Base-by-base conservation (phyloP, 805 yeast genomes). In the Ogataea angusta region DNA sequence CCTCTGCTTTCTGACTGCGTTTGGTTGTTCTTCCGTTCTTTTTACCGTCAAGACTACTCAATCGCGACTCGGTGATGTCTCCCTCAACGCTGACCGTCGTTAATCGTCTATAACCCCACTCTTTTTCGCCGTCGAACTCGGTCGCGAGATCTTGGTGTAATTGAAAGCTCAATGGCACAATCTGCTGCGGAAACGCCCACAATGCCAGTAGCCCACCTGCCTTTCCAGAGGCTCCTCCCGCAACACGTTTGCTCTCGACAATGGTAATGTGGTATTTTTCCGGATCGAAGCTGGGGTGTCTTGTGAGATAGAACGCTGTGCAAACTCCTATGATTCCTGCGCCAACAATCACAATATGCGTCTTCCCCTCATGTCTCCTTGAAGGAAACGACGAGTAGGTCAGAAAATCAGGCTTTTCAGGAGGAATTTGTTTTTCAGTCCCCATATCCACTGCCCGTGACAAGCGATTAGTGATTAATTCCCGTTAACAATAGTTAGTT, bases 241-340 rank as follows among this genome's bases (percentile, higher is more conserved):
- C 99, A 5, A 95, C 95, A 54, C 95, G 72, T 47, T 86, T 87
- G 38, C 91, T 80, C 62, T 91, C 99, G 10, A 93, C 59, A 14
- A 91, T 75, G 6, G 96, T 85, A 48, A 91, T 85, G 54, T 86
- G 89, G 57, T 86, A 80, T 42, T 77, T 81, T 23, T 70, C 67
- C 0, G 85, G 78, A 53, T 84, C 82, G 61, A 80, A 91, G 40
- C 75, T 73, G 2, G 95, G 91, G 61, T 91, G 98, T 43, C 75
- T 75, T 2, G 93, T 85, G 28, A 93, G 62, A 56, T 82, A 91
- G 63, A 85, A 93, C 1, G 98, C 97, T 1, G 93, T 86, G 59
- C 96, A 87, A 6, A 88, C 95, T 27, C 99, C 99, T 27, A 91
- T 85, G 53, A 91, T 91, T 16, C 99, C 99, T 0, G 96, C 98